Evolutionary conservation across 2,329 filamentous ascomycete species (phyloP).

Genomic region (Botryotinia globosa): DNA sequence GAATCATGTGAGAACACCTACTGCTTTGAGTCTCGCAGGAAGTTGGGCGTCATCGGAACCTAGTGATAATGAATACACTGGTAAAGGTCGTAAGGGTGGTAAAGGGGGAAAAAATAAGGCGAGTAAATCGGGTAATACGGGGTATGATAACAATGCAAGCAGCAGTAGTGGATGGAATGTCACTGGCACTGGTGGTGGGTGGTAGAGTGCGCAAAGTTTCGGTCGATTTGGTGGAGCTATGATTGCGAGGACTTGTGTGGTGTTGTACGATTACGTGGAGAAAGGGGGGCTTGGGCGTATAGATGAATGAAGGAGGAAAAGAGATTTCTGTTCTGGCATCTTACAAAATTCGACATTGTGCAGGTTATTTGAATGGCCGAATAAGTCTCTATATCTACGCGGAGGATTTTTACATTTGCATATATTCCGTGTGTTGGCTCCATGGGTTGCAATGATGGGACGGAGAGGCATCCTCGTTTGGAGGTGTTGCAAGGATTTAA

Average conservation of each 20-base stretch:
- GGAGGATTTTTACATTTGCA: background rate
- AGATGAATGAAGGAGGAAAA: background rate
- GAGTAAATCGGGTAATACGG: background rate
- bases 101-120: background rate
- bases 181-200: background rate
- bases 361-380: background rate
- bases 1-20: background rate
- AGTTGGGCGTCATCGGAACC: background rate
- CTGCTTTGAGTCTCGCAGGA: conserved; percentile 12
- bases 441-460: background rate
- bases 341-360: background rate
- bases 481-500: background rate
- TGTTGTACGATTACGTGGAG: background rate
- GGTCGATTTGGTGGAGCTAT: background rate
- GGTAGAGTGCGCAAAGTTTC: background rate
- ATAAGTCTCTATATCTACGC: background rate
- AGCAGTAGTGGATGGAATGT: conserved; percentile 2
- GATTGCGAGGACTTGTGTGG: no score
- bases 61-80: background rate
- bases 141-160: background rate
- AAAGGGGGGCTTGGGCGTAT: background rate
- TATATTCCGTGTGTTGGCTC: background rate
- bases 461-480: background rate
- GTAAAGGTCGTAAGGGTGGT: background rate
- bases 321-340: background rate